A percentile compares a stretch with the other conserved stretches of the same genome.
These are phyloP conservation scores for Populus alba DNA, from an alignment of 345 rosid species.

Conservation along the genomic window DNA sequence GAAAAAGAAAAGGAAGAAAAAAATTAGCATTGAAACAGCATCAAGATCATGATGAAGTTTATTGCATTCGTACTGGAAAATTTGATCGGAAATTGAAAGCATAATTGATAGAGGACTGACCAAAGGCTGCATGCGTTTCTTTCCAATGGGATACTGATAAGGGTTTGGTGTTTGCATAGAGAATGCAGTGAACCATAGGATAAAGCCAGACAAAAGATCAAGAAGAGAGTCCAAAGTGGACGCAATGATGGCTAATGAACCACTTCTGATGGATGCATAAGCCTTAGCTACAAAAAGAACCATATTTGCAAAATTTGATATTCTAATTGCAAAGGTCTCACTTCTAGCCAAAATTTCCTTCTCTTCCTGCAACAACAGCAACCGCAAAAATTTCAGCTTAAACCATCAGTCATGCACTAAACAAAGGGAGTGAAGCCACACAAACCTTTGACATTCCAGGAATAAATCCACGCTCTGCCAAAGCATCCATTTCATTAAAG, in stretches of 20 bases:
- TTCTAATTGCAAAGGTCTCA: slow-evolving; percentile 83
- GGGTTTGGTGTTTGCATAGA: slow-evolving; percentile 97
- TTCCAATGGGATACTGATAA: slow-evolving; percentile 93
- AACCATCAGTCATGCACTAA: background rate
- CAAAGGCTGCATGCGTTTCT: slow-evolving; percentile 98
- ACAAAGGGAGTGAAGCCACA: background rate
- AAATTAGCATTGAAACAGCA: background rate
- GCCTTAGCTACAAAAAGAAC: slow-evolving; percentile 91
- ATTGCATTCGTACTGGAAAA: background rate
- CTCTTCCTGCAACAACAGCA: slow-evolving; percentile 66
- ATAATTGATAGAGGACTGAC: slow-evolving; percentile 39
- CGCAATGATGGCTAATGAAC: slow-evolving; percentile 92
- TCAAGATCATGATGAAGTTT: background rate
- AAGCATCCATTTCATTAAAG: slow-evolving; percentile 90
- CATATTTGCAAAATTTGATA: slow-evolving; percentile 93
- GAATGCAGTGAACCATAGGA: slow-evolving; percentile 98
- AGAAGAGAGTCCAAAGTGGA: slow-evolving; percentile 98
- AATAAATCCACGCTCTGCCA: slow-evolving; percentile 87
- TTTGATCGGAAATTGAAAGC: background rate
- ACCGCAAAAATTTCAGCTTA: slow-evolving; percentile 7
- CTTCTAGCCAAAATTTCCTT: slow-evolving; percentile 75
- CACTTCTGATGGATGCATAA: slow-evolving; percentile 84
- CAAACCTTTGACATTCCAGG: slow-evolving; percentile 84
- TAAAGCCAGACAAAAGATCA: slow-evolving; percentile 97
- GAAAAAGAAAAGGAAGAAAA: background rate